These are phyloP conservation scores for Vitis riparia DNA, from an alignment of 164 flowering plant genomes.

Conservation along the genomic window DNA sequence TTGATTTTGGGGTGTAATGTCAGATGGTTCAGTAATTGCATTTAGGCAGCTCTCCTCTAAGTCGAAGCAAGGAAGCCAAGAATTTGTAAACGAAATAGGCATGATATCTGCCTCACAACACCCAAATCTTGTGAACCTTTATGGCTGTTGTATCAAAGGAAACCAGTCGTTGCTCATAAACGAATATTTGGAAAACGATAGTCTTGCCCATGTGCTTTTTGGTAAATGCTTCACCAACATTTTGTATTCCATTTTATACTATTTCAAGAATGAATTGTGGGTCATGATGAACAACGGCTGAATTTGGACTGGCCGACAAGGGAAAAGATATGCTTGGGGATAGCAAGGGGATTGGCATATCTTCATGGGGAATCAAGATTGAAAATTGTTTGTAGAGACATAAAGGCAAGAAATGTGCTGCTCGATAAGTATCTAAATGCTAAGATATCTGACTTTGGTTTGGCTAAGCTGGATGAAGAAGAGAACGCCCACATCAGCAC, in stretches of 20 bases:
- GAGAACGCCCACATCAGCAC: constrained; percentile 80
- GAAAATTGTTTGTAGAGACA: constrained; percentile 72
- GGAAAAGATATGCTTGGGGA: constrained; percentile 53
- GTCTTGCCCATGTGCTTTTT: constrained; percentile 61
- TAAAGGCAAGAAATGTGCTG: constrained; percentile 65
- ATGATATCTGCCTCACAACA: constrained; percentile 72
- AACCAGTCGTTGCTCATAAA: constrained; percentile 58
- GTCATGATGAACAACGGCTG: constrained; percentile 31
- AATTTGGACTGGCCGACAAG: constrained; percentile 65
- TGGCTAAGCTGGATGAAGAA: constrained; percentile 77
- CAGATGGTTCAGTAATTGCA: constrained; percentile 60
- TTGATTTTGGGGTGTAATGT: constrained; percentile 41
- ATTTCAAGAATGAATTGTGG: constrained; percentile 9
- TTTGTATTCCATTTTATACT: background rate
- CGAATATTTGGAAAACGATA: constrained; percentile 69
- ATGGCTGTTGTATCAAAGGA: constrained; percentile 74
- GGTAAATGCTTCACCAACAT: constrained; percentile 26
- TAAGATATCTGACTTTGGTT: constrained; percentile 84
- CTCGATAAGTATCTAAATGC: constrained; percentile 71
- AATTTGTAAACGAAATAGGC: constrained; percentile 72
- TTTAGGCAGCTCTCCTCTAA: constrained; percentile 71
- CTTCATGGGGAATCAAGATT: constrained; percentile 71
- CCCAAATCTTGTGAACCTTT: constrained; percentile 68
- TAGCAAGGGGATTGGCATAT: constrained; percentile 65
- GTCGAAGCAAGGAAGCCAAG: constrained; percentile 79